Base-by-base conservation (phyloP, 2,329 filamentous ascomycete genomes). In the Cladophialophora carrionii region DNA sequence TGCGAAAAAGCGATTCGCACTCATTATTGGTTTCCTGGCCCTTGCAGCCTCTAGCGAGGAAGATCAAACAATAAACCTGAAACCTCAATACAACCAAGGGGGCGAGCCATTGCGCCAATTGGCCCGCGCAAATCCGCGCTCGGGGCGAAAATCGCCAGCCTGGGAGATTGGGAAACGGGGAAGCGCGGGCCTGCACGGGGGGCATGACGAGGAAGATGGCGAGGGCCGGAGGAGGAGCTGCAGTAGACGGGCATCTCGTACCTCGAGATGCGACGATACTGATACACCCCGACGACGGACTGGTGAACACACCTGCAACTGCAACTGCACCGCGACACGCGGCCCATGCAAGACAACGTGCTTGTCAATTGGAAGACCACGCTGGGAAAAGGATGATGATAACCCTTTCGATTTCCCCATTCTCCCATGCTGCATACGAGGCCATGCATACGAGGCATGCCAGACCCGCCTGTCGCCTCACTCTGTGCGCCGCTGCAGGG, bases 51-150 rank as follows among this genome's bases (percentile, higher is more conserved):
- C 6, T 41, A n/a, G 37, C 37, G 37, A 20, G 10, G 37, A 43
- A 43, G 37, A 43, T 43, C 37, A 43, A 43, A 43, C 37, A 43
- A 43, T 43, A 43, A 43, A 43, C 17, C 37, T 43, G 37, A 43
- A 43, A 43, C 37, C 37, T 43, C 37, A 7, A 43, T 43, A 17
- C 32, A n/a, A 8, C 17, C 37, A 12, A 41, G 34, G 37, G 37
- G 37, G 37, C 14, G 37, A 43, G 37, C 37, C 37, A 43, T 43
- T 17, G 17, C 6, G n/a, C 37, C 37, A 43, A 43, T 43, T 43
- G 17, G 37, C 37, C 37, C 37, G 37, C 37, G 37, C 37, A 43
- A 43, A 43, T 43, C 37, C 37, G 37, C 37, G 5, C 14, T n/a
- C n/a, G 5, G 37, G 37, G 14, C 26, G 37, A n/a, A 43, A n/a